Conservation (phyloP, 2,329 filamentous ascomycete species). For the Phialophora macrospora region DNA sequence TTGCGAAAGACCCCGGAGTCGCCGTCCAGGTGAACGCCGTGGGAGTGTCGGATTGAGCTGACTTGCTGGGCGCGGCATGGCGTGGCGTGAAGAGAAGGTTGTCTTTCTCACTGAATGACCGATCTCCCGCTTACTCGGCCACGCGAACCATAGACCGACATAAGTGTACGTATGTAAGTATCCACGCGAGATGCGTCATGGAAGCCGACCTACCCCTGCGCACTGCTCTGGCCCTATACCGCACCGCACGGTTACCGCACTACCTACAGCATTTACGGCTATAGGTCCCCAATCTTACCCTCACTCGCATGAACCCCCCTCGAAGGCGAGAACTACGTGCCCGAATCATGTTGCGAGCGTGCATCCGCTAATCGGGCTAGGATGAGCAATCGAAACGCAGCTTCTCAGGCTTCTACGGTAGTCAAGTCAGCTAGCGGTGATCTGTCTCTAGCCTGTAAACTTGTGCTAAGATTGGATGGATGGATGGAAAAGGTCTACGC, state of each 20-base stretch:
- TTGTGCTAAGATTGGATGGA: neutral
- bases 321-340: too few relatives aligned
- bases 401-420: slow-evolving; percentile 8
- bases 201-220: too few relatives aligned
- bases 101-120: neutral
- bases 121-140: neutral
- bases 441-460: neutral
- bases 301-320: neutral
- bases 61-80: neutral
- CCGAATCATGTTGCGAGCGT: neutral
- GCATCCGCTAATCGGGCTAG: slow-evolving; percentile 1
- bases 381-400: neutral
- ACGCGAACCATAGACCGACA: neutral
- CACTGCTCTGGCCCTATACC: too few relatives aligned
- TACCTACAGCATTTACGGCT: neutral
- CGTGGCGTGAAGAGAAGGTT: neutral
- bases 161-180: too few relatives aligned
- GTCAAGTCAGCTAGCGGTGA: neutral
- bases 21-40: neutral
- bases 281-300: neutral
- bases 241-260: too few relatives aligned
- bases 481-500: neutral
- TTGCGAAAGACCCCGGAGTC: slow-evolving; percentile 8
- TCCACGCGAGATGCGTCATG: too few relatives aligned
- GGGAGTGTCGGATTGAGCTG: slow-evolving; percentile 10